Evolutionary conservation across 2,329 filamentous ascomycete species (phyloP).

Genomic region (Ophiostoma ulmi): DNA sequence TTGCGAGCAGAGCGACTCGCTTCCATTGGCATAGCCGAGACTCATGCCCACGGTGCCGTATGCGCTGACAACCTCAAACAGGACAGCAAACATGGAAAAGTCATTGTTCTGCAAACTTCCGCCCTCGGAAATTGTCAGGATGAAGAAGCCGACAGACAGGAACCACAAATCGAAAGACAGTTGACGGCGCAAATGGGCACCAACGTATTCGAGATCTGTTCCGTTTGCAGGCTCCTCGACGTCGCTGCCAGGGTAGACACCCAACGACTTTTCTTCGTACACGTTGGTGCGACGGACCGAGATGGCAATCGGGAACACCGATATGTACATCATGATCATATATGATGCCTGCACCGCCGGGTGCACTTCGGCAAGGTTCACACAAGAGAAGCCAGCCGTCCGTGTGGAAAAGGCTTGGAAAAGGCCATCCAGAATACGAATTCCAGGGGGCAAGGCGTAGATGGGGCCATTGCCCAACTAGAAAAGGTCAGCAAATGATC

Average conservation of each 20-base stretch:
- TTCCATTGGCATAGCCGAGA: constrained; percentile 69
- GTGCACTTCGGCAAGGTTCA: constrained; percentile 73
- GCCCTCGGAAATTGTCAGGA: constrained; percentile 87
- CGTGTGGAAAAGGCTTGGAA: constrained; percentile 88
- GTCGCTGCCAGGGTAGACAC: constrained; percentile 58
- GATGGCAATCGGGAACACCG: constrained; percentile 93
- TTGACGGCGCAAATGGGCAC: constrained; percentile 84
- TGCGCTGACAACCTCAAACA: constrained; percentile 85
- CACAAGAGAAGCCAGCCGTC: constrained; percentile 82
- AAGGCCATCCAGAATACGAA: constrained; percentile 75
- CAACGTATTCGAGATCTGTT: constrained; percentile 73
- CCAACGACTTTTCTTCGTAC: constrained; percentile 85
- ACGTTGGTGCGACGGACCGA: constrained; percentile 91
- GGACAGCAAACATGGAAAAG: constrained; percentile 63
- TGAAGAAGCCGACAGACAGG: constrained; percentile 86
- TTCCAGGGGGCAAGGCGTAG: constrained; percentile 61
- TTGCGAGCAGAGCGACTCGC: constrained; percentile 76
- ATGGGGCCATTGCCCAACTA: constrained; percentile 69
- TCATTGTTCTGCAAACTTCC: constrained; percentile 55
- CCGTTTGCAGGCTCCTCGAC: constrained; percentile 47
- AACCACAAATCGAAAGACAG: constrained; percentile 98
- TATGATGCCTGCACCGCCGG: constrained; percentile 92
- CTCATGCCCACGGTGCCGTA: constrained; percentile 93
- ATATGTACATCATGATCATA: constrained; percentile 99
- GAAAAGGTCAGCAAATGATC: not conserved